phyloP scores from a whole-genome alignment of 2,329 filamentous ascomycete species.

The Trichophaea hybrida region DNA sequence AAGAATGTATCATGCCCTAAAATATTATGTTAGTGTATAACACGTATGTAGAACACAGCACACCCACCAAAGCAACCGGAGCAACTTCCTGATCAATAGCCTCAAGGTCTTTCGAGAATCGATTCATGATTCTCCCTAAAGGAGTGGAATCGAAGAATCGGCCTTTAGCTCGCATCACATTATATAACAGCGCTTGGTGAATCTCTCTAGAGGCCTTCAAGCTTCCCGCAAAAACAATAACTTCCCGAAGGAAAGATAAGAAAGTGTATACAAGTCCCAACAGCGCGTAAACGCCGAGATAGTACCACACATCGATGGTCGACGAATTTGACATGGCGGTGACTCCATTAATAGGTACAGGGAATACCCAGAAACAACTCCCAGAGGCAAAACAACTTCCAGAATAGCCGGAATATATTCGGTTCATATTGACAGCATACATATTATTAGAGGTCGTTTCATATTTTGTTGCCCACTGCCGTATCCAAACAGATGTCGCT shows the following conservation, averaged over 20 bases:
- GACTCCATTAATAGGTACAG: slow-evolving; percentile 30
- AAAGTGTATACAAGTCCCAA: slow-evolving; percentile 64
- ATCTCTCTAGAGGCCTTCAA: slow-evolving; percentile 74
- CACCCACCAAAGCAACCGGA: slow-evolving; percentile 64
- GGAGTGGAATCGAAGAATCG: slow-evolving; percentile 96
- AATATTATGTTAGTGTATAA: not conserved
- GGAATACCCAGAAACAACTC: slow-evolving; percentile 37
- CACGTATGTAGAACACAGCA: slow-evolving; percentile 30
- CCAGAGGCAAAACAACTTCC: slow-evolving; percentile 38
- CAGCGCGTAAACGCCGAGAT: slow-evolving; percentile 65
- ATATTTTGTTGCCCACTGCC: slow-evolving; percentile 89
- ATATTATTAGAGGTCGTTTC: slow-evolving; percentile 26
- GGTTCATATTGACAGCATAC: slow-evolving; percentile 24
- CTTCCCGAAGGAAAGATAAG: slow-evolving; percentile 69
- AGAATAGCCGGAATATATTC: slow-evolving; percentile 19
- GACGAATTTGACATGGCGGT: slow-evolving; percentile 31
- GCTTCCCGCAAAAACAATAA: slow-evolving; percentile 84
- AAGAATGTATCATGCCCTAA: slow-evolving; percentile 47
- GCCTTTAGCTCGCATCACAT: slow-evolving; percentile 80
- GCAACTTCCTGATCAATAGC: slow-evolving; percentile 92
- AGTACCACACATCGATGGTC: slow-evolving; percentile 68
- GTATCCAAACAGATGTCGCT: slow-evolving; percentile 86
- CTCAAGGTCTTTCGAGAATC: slow-evolving; percentile 95
- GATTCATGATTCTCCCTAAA: slow-evolving; percentile 90
- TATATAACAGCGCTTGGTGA: slow-evolving; percentile 61